Percentiles rank a stretch among this genome's conserved stretches.
These are phyloP conservation scores for Pilasporangium apinafurcum DNA, from an alignment of 352 stramenopile genomes.

Conservation along the genomic window DNA sequence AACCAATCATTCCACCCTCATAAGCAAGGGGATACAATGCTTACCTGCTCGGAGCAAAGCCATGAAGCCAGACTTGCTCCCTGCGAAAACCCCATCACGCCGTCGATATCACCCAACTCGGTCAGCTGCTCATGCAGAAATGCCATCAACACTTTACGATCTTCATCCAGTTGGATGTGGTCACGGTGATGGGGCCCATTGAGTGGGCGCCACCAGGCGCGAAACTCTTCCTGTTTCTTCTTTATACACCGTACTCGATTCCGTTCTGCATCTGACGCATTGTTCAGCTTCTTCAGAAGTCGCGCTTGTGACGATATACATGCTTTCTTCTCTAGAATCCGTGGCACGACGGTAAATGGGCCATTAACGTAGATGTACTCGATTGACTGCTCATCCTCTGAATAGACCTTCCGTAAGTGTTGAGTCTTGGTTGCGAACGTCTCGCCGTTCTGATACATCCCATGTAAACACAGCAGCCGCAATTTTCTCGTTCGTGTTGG, in stretches of 20 bases:
- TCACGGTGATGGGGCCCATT: slow-evolving; percentile 42
- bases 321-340: slow-evolving; percentile 52
- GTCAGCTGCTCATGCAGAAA: slow-evolving; percentile 54
- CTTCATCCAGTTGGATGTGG: slow-evolving; percentile 33
- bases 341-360: slow-evolving; percentile 65
- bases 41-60: slow-evolving; percentile 73
- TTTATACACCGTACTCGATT: slow-evolving; percentile 37
- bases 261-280: slow-evolving; percentile 2
- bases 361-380: slow-evolving; percentile 75
- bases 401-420: slow-evolving; percentile 28
- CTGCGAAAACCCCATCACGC: slow-evolving; percentile 81
- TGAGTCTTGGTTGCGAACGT: slow-evolving; percentile 68
- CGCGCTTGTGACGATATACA: neutral
- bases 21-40: too few species aligned
- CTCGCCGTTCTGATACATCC: slow-evolving; percentile 79
- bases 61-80: slow-evolving; percentile 71
- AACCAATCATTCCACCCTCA: too few species aligned
- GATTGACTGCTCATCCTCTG: slow-evolving; percentile 15
- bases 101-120: slow-evolving; percentile 58
- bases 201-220: slow-evolving; percentile 63
- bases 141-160: slow-evolving; percentile 43
- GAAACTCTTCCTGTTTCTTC: slow-evolving; percentile 56
- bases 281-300: slow-evolving; percentile 4
- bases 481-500: slow-evolving; percentile 47
- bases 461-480: slow-evolving; percentile 74